Conservation (phyloP, 805 yeast genomes). For the Ogataea neopini region DNA sequence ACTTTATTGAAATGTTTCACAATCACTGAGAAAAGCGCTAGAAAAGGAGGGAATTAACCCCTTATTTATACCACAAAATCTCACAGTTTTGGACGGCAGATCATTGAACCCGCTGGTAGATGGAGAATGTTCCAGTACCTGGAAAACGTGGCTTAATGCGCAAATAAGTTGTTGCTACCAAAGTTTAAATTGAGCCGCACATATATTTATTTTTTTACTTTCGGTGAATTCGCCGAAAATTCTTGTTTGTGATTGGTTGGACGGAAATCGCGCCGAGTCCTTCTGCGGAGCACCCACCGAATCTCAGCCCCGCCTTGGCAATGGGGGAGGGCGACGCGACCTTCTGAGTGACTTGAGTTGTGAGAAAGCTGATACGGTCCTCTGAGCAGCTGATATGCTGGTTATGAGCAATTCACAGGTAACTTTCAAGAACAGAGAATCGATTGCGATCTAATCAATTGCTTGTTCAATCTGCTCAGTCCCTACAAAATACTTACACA, state of each 20-base stretch:
- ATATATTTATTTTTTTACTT: background rate
- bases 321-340: background rate
- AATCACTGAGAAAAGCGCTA: background rate
- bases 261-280: conserved; percentile 12
- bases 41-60: background rate
- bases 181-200: conserved; percentile 2
- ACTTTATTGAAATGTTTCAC: no score
- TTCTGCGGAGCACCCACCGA: conserved; percentile 9
- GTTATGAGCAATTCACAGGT: no score
- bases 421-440: no score
- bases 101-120: background rate
- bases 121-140: background rate
- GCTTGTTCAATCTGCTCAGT: no score
- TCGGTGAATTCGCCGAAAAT: conserved; percentile 17
- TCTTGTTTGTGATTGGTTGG: conserved; percentile 13
- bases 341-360: background rate
- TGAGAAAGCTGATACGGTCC: no score
- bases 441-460: no score
- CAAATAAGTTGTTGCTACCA: background rate
- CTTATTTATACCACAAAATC: background rate
- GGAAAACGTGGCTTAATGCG: background rate
- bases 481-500: no score
- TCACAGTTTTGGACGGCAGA: background rate
- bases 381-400: no score
- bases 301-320: background rate